phyloP scores from a whole-genome alignment of 2,329 filamentous ascomycete genomes.

The Diaporthe citri region DNA sequence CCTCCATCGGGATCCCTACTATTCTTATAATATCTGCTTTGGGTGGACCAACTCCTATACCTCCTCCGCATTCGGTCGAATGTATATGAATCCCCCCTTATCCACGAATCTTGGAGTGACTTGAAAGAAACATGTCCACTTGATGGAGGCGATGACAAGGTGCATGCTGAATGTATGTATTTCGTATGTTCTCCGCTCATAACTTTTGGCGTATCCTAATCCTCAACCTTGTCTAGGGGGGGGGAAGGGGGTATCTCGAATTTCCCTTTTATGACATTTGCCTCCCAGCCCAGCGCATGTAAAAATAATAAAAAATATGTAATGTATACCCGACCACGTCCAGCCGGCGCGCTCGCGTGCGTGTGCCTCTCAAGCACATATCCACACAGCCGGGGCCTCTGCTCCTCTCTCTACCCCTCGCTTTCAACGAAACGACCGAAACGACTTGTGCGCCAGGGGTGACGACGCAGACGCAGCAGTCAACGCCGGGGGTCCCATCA shows the following conservation, averaged over 20 bases:
- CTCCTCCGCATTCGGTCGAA: background rate
- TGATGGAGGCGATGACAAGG: background rate
- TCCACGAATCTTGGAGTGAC: too few species aligned
- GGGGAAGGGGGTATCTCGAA: conserved; percentile 30
- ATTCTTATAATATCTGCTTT: background rate
- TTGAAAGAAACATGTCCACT: background rate
- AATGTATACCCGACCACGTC: background rate
- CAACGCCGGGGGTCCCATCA: conserved; percentile 46
- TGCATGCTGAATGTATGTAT: conserved; percentile 2
- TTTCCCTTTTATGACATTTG: conserved; percentile 19
- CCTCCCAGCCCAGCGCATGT: conserved; percentile 15
- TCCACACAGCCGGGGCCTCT: background rate
- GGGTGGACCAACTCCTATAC: background rate
- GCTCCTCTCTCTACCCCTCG: background rate
- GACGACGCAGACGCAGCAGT: conserved; percentile 47
- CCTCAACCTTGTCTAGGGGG: conserved; percentile 35
- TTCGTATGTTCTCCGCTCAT: background rate
- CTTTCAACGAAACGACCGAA: conserved; percentile 58
- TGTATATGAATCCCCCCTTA: too few species aligned
- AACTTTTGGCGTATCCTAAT: conserved; percentile 32
- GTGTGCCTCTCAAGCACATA: background rate
- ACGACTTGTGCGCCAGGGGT: conserved; percentile 60
- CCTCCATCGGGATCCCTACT: background rate
- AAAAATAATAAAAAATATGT: background rate
- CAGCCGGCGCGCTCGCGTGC: background rate